These are phyloP conservation scores for Phytophthora chlamydospora DNA, from an alignment of 352 stramenopile genomes.

Conservation along the genomic window DNA sequence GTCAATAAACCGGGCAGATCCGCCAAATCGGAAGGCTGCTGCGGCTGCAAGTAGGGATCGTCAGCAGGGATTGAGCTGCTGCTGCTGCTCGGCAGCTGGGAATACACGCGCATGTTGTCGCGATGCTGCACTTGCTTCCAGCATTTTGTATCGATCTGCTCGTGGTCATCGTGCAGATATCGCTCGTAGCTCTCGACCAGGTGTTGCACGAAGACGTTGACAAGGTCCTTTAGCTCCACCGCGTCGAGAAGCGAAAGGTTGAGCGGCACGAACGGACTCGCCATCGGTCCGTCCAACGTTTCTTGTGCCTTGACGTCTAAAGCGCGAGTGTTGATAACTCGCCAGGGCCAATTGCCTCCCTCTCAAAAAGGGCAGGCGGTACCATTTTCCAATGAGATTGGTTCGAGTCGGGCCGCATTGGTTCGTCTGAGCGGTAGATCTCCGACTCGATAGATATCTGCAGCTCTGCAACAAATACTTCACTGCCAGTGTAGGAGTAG, in stretches of 20 bases:
- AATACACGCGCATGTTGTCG: constrained; percentile 38
- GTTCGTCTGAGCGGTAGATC: too few relatives aligned
- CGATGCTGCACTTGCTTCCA: constrained; percentile 41
- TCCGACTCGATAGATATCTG: too few relatives aligned
- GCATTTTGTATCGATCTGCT: constrained; percentile 31
- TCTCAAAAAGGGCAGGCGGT: too few relatives aligned
- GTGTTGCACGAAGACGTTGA: constrained; percentile 34
- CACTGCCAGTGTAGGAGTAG: too few relatives aligned
- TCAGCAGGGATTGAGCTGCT: constrained; percentile 1
- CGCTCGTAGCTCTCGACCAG: constrained; percentile 37
- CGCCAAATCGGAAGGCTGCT: constrained; percentile 16
- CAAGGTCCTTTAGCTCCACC: constrained; percentile 34
- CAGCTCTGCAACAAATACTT: too few relatives aligned
- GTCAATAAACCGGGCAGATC: constrained; percentile 29
- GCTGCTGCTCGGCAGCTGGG: constrained; percentile 23
- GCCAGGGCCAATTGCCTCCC: too few relatives aligned
- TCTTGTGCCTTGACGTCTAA: too few relatives aligned
- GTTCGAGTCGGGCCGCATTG: too few relatives aligned
- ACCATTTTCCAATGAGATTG: too few relatives aligned
- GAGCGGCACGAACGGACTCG: constrained; percentile 39
- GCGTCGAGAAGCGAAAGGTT: constrained; percentile 26
- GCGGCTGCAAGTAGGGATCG: constrained; percentile 12
- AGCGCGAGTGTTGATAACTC: too few relatives aligned
- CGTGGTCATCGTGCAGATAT: constrained; percentile 34
- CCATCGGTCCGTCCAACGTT: too few relatives aligned